phyloP scores from a whole-genome alignment of 2,329 filamentous ascomycete genomes.

The Fusarium denticulatum region DNA sequence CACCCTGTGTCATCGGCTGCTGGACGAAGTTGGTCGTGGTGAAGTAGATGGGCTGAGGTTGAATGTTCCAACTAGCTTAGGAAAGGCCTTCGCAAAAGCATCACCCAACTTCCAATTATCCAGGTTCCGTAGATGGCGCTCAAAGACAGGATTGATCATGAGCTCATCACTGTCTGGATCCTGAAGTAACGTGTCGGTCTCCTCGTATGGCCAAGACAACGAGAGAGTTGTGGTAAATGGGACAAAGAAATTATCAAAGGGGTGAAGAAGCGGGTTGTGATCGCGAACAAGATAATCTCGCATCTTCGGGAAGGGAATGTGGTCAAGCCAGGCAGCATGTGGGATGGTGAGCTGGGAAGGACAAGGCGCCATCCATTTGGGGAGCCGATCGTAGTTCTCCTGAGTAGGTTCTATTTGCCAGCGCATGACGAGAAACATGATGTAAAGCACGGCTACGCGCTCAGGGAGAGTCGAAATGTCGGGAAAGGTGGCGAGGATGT shows the following conservation, averaged over 20 bases:
- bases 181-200: conserved; percentile 73
- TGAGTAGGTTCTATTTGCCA: conserved; percentile 85
- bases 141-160: conserved; percentile 87
- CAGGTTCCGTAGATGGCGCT: conserved; percentile 77
- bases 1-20: conserved; percentile 19
- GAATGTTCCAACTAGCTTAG: conserved; percentile 51
- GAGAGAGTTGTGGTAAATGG: conserved; percentile 80
- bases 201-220: conserved; percentile 86
- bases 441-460: conserved; percentile 81
- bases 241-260: conserved; percentile 85
- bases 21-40: conserved; percentile 23
- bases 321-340: conserved; percentile 86
- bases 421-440: conserved; percentile 87
- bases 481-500: conserved; percentile 86
- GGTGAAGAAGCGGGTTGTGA: conserved; percentile 60
- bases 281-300: conserved; percentile 71
- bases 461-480: conserved; percentile 82
- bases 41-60: conserved; percentile 39
- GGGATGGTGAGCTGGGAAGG: conserved; percentile 71
- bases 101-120: conserved; percentile 85
- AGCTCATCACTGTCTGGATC: conserved; percentile 70
- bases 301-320: conserved; percentile 82
- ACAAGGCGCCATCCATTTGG: conserved; percentile 75
- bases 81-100: conserved; percentile 73
- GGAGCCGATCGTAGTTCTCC: conserved; percentile 82